phyloP scores from a whole-genome alignment of 176 grass and related monocot species.

The Triticum turgidum region DNA sequence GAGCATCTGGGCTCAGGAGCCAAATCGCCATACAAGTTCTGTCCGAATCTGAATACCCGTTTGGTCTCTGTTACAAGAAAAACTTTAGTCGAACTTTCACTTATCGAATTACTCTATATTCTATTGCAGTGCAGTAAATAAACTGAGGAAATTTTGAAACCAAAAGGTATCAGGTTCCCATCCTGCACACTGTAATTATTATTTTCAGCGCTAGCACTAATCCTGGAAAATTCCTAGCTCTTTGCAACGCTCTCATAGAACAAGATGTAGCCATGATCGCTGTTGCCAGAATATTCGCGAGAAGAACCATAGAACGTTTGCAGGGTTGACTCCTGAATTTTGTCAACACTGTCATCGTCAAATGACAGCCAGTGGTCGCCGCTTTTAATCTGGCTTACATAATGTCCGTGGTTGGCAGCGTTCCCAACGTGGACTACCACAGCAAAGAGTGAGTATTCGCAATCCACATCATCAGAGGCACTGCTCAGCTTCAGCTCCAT shows the following conservation, averaged over 20 bases:
- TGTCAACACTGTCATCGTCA: conserved; percentile 90
- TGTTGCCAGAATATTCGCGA: conserved; percentile 77
- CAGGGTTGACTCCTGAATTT: conserved; percentile 65
- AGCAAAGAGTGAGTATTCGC: conserved; percentile 84
- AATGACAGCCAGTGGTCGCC: conserved; percentile 80
- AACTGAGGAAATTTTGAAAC: not conserved
- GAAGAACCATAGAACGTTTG: conserved; percentile 80
- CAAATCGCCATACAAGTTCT: too few species aligned
- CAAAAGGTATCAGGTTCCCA: not conserved
- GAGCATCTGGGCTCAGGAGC: too few species aligned
- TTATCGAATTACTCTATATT: not conserved
- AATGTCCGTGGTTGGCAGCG: conserved; percentile 89
- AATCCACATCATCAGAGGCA: conserved; percentile 52
- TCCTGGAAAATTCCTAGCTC: conserved; percentile 5
- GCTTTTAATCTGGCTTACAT: conserved; percentile 87
- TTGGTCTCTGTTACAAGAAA: not conserved
- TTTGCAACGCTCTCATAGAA: conserved; percentile 65
- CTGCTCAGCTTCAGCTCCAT: conserved; percentile 82
- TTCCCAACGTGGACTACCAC: conserved; percentile 89
- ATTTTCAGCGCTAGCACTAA: conserved; percentile 6
- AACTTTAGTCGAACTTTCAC: not conserved
- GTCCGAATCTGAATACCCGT: not conserved
- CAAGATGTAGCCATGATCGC: conserved; percentile 89
- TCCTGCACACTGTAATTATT: not conserved
- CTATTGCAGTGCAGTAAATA: not conserved